Evolutionary conservation across 2,329 filamentous ascomycete species (phyloP).

Genomic region (Escovopsis weberi): DNA sequence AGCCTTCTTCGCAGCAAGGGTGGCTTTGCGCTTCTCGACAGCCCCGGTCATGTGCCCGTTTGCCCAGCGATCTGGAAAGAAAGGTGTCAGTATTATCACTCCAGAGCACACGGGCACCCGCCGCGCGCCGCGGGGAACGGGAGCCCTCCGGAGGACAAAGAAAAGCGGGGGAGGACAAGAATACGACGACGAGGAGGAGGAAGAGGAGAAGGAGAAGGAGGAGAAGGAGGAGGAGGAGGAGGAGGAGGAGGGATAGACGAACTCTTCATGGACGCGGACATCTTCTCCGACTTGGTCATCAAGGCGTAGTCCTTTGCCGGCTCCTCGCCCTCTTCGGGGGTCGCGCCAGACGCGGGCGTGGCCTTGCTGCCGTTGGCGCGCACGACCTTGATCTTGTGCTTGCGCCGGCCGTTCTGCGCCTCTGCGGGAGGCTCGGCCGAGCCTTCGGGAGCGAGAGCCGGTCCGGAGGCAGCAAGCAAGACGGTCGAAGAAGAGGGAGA

Average conservation of each 20-base stretch:
- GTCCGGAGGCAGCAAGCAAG: too few relatives aligned
- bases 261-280: constrained; percentile 53
- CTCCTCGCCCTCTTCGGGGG: constrained; percentile 23
- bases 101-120: too few relatives aligned
- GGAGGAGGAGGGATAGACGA: constrained; percentile 13
- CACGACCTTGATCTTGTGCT: constrained; percentile 25
- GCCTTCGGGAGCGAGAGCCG: too few relatives aligned
- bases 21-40: constrained; percentile 46
- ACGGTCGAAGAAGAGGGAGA: too few relatives aligned
- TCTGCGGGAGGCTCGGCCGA: too few relatives aligned
- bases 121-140: too few relatives aligned
- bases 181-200: too few relatives aligned
- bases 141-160: not conserved
- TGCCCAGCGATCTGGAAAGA: constrained; percentile 37
- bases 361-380: constrained; percentile 17
- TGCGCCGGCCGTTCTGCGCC: constrained; percentile 14
- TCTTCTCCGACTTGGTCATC: constrained; percentile 52
- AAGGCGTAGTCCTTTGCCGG: constrained; percentile 39
- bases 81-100: constrained; percentile 11
- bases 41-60: constrained; percentile 45
- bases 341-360: constrained; percentile 12
- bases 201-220: too few relatives aligned
- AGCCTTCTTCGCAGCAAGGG: constrained; percentile 43
- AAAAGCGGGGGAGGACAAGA: not conserved
- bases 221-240: too few relatives aligned